These are phyloP conservation scores for Solidago caesia DNA, from an alignment of 129 eudicot genomes.

Conservation along the genomic window DNA sequence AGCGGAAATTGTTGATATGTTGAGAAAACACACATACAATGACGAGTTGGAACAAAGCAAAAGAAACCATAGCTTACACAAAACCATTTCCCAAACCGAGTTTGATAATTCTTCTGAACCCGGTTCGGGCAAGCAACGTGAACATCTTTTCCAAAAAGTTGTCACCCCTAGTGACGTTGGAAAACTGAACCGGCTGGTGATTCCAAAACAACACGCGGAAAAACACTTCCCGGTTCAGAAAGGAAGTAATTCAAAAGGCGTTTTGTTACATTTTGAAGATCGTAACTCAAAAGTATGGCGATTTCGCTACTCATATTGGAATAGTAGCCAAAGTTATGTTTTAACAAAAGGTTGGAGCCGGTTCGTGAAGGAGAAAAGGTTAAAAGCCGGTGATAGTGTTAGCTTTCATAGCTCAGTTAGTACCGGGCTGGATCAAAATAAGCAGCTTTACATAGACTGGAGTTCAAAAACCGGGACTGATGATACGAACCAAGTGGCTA, in stretches of 20 bases:
- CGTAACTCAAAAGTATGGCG: conserved; percentile 69
- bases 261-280: conserved; percentile 80
- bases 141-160: conserved; percentile 60
- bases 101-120: background rate
- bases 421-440: conserved; percentile 38
- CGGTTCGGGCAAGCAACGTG: conserved; percentile 29
- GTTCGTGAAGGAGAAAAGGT: conserved; percentile 76
- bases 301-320: conserved; percentile 86
- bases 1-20: conserved; percentile 84
- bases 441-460: conserved; percentile 68
- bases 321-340: conserved; percentile 86
- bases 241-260: conserved; percentile 55
- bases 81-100: conserved; percentile 5
- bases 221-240: conserved; percentile 74
- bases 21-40: conserved; percentile 72
- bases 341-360: conserved; percentile 95
- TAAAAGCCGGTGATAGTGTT: conserved; percentile 83
- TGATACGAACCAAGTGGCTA: background rate
- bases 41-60: conserved; percentile 84
- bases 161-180: conserved; percentile 95
- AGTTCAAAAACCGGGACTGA: conserved; percentile 38
- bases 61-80: conserved; percentile 18
- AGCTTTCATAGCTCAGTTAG: conserved; percentile 48
- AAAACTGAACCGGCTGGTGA: conserved; percentile 77
- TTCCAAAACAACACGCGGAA: conserved; percentile 90